Conservation (phyloP, 2,329 filamentous ascomycete genomes). For the Conoideocrella luteorostrata region DNA sequence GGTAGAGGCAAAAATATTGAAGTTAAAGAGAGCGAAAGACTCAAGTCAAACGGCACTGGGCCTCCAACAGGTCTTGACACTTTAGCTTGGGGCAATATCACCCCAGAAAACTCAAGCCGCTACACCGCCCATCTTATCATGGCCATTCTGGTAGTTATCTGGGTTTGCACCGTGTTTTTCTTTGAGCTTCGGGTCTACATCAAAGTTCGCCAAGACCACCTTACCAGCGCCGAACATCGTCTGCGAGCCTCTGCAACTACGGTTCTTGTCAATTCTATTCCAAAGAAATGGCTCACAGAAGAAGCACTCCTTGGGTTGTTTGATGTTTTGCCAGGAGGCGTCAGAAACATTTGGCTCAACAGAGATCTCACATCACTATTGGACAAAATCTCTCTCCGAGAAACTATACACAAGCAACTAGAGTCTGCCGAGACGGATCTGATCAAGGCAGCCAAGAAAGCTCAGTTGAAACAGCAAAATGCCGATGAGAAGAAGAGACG, state of each 20-base stretch:
- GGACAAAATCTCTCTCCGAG: constrained; percentile 74
- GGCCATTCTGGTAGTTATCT: constrained; percentile 69
- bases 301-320: constrained; percentile 79
- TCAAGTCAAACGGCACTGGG: constrained; percentile 16
- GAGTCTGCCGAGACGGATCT: constrained; percentile 81
- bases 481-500: constrained; percentile 60
- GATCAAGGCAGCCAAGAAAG: constrained; percentile 72
- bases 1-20: constrained; percentile 56
- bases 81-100: constrained; percentile 84
- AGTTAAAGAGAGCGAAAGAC: constrained; percentile 26
- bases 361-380: constrained; percentile 77
- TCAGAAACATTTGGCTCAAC: constrained; percentile 95
- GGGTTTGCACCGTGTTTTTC: constrained; percentile 84
- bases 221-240: constrained; percentile 91
- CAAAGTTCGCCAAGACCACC: constrained; percentile 85
- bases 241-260: constrained; percentile 91
- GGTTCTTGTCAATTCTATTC: constrained; percentile 86
- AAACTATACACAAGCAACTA: constrained; percentile 62
- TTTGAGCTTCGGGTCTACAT: constrained; percentile 82
- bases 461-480: constrained; percentile 61
- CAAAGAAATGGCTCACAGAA: constrained; percentile 80
- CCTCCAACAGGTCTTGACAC: constrained; percentile 63
- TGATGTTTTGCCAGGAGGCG: constrained; percentile 91
- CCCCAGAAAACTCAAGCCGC: constrained; percentile 53
- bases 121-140: constrained; percentile 83